Base-by-base conservation (phyloP, 192 early-diverging fungal genomes). In the Backusella parvicylindrica region DNA sequence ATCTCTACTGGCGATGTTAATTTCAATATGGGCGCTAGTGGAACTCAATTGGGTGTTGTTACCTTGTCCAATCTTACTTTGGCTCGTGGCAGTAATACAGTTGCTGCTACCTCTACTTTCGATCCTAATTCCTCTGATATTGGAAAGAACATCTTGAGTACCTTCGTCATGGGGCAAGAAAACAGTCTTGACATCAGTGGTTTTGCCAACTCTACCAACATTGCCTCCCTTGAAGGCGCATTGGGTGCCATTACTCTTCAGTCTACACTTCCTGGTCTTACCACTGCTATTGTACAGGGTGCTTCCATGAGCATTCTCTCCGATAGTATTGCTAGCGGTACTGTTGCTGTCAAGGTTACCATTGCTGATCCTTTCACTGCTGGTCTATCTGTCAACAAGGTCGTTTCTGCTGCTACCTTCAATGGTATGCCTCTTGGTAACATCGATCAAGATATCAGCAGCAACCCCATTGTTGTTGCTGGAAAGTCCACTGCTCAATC, bases 361-460 rank as follows among this genome's bases (percentile, higher is more conserved):
- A 76, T 90, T 47, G 80, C 83, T 37, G 86, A 90, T 74, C 89
- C 89, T 26, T 88, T 90, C 75, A 64, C 76, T 31, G 83, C 87
- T 40, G 75, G 78, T n/a, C 64, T 90, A 53, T 74, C 75, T 35
- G 86, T 90, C 76, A 75, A 66, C 15, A 82, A 80, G 36, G 81
- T 90, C 66, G 65, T 83, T 33, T 81, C 85, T 16, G 75, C 81
- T 38, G 84, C 84, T 38, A 72, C 74, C 13, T 87, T 81, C 69
- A 69, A 83, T 12, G 84, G 81, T 18, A 75, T 81, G 40, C 68
- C 70, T 11, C 73, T 89, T 12, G 87, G 86, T 31, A 68, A 77
- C 56, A 85, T 88, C 63, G 72, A 84, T 60, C 76, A 84, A 64
- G 83, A 83, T 43, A 77, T 86, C 31, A 79, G 85, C 9, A 78